Evolutionary conservation across 2,329 filamentous ascomycete species (phyloP), one percentile per base, ranked within the genome.

Genomic region (Botryotinia convoluta): DNA sequence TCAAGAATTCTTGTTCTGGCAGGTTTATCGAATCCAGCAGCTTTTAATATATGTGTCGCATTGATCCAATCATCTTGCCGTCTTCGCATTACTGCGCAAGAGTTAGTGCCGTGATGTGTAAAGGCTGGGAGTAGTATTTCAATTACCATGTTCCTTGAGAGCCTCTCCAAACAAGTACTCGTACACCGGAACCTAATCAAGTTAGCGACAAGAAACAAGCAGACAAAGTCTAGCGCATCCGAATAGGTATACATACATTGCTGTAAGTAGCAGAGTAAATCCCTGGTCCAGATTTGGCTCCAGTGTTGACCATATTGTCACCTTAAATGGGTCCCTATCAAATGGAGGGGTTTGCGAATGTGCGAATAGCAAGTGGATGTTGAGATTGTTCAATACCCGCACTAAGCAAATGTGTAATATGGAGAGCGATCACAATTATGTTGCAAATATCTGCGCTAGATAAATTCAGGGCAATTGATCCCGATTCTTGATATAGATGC

Each of bases 41-140:
- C 94, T 81, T 99, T 99, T 67, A 99, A 86, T 74, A 99, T 98
- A 81, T 99, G 96, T 71, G 96, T 99, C n/a, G 96, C 96, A 86
- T 99, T 99, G 84, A 99, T 96, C 94, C 95, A 99, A 83, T 98
- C 91, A 83, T 99, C 96, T 71, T 90, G 89, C 74, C 95, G 91
- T 69, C 96, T 90, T 82, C 96, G 92, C 96, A 99, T 99, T 77
- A 98, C 80, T 81, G 32, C 16, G 29, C 8, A 6, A 22, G 7
- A 69, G 29, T 76, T 20, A 70, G 61, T 60, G 20, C 9, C 12
- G 37, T 77, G 3, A 20, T 22, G 29, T n/a, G 26, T 20, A 45
- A n/a, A 18, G 51, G 29, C 57, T 26, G 32, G n/a, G 42, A 69
- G 51, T 29, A 61, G 35, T 5, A 48, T 26, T 42, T 29, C 48